These are phyloP conservation scores for Leucoagaricus sp. DNA, from an alignment of 1,284 basidiomycete genomes.

Conservation along the genomic window DNA sequence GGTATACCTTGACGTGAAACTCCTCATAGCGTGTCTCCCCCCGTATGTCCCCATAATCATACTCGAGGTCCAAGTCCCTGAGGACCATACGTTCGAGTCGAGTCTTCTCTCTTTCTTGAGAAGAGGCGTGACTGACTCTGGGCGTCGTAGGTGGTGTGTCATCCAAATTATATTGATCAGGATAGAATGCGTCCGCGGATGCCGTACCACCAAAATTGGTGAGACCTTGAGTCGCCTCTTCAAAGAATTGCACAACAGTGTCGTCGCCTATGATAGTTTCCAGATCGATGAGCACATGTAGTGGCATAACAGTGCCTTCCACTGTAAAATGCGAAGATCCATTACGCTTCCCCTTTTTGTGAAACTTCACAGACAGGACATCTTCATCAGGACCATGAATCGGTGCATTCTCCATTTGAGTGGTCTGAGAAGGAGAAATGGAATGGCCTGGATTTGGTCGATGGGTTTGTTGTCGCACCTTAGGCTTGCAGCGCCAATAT, in stretches of 20 bases:
- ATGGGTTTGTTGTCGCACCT: neutral
- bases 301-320: constrained; percentile 24
- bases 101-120: constrained; percentile 37
- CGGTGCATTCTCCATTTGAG: neutral
- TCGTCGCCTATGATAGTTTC: constrained; percentile 42
- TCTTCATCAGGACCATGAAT: neutral
- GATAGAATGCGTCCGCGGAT: constrained; percentile 16
- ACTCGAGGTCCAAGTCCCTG: constrained; percentile 53
- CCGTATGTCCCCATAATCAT: constrained; percentile 42
- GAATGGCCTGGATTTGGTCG: neutral
- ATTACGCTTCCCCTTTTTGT: constrained; percentile 3
- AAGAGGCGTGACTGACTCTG: constrained; percentile 23
- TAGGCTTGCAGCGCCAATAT: constrained; percentile 49
- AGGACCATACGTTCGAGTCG: constrained; percentile 52
- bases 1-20: neutral
- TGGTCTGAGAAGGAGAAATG: neutral
- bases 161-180: constrained; percentile 22
- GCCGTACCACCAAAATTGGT: neutral
- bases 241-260: constrained; percentile 40
- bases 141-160: constrained; percentile 42
- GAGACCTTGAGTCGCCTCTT: constrained; percentile 27
- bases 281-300: constrained; percentile 77
- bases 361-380: constrained; percentile 26
- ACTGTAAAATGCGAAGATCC: constrained; percentile 12
- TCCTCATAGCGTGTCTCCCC: neutral